Evolutionary conservation across 805 yeast species (phyloP), one percentile per base, ranked within the genome.

Genomic region (Candida cerambycidarum): DNA sequence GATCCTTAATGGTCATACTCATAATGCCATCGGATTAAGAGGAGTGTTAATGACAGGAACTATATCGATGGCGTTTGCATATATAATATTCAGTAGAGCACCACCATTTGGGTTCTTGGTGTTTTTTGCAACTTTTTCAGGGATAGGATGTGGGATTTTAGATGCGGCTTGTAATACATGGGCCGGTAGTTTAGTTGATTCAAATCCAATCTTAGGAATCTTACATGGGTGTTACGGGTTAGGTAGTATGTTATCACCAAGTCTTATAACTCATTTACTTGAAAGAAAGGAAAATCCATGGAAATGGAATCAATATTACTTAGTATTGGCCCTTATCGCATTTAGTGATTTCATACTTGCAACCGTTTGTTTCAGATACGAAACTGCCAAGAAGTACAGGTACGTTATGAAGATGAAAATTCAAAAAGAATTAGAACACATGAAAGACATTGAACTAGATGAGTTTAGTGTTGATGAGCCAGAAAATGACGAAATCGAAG

Each of bases 101-200:
- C 75, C 78, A 1, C 77, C 78, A 14, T 71, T 69, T 45, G 43
- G 53, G 9, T 17, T 77, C 0, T 65, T 77, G 19, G 66, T 75
- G 1, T 1, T 62, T 0, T 58, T 67, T 24, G 70, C 75, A 45
- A 52, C 67, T 2, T 50, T 73, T 16, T 56, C 58, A 36, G 89
- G 89, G 0, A 52, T 80, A 31, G 83, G 84, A 0, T 67, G 67
- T 42, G 88, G 89, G 0, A 49, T 73, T 7, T 49, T 78, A 19
- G 88, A 82, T 55, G 77, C 83, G 28, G 61, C 76, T 8, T 59
- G 78, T 52, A 80, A 78, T 51, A 64, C 78, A 12, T 81, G 79
- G 73, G 59, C 75, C 51, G 80, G 80, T 2, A 56, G 57, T 21
- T 59, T 78, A 38, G 63, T 55, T 10, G 74, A 75, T 48, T 63